Conservation (phyloP, 2,329 filamentous ascomycete species). For the Trichoderma atroviride region DNA sequence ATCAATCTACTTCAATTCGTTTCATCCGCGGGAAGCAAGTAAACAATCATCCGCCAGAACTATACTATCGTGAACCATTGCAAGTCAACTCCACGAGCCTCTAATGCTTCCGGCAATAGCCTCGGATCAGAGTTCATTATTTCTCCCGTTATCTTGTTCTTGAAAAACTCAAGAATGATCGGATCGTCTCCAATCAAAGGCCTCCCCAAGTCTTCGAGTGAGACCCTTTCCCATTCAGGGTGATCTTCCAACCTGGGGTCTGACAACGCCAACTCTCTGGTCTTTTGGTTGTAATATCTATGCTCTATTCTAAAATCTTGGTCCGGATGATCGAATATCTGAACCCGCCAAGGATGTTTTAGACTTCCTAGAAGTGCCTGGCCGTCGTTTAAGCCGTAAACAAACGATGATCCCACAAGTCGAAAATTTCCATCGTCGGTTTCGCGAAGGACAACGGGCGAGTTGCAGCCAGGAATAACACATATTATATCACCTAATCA, state of each 20-base stretch:
- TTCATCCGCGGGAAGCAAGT: background rate
- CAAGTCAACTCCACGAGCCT: background rate
- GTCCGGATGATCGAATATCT: background rate
- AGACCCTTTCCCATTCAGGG: background rate
- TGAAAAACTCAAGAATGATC: background rate
- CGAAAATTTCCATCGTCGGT: background rate
- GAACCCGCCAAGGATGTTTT: background rate
- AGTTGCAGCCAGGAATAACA: background rate
- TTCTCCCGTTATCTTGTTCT: background rate
- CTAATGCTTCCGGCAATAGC: background rate
- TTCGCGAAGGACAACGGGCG: background rate
- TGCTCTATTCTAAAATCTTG: background rate
- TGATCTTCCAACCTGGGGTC: background rate
- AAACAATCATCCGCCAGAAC: background rate
- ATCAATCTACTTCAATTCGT: background rate
- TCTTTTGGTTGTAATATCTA: background rate
- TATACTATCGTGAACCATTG: background rate
- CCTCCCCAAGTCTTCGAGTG: background rate
- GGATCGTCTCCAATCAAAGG: background rate
- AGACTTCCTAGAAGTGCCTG: background rate
- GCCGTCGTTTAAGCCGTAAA: background rate
- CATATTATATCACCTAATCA: background rate
- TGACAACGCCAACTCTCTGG: background rate
- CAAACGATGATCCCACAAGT: background rate
- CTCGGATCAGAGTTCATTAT: background rate